Evolutionary conservation across 2,329 filamentous ascomycete genomes (phyloP), one percentile per base, ranked within the genome.

Genomic region (Aureobasidium sp.): DNA sequence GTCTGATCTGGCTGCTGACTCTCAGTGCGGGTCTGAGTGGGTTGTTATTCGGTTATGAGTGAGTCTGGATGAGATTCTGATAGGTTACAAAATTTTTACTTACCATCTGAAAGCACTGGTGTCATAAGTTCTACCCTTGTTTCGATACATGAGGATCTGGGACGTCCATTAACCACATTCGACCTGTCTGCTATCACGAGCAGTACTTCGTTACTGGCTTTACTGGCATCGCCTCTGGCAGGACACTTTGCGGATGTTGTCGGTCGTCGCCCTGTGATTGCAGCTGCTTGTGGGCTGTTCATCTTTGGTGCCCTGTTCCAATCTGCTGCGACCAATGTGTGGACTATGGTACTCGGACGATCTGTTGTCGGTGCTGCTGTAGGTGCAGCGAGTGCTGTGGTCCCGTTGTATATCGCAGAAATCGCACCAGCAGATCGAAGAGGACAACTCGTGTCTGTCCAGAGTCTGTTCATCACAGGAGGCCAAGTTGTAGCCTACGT

Each of bases 401-500:
- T 90, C 34, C 92, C 92, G 49, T 74, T 97, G 67, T 81, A 77
- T 58, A 68, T 70, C 57, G 65, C 66, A 6, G 69, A 70, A 58
- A 63, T 70, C 16, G 65, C 68, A 13, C 68, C 68, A 8, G 66
- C 67, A 8, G 64, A 61, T 16, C 84, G 89, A 64, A 80, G 93
- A 60, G 93, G 93, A 14, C 79, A 89, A 44, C 77, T 97, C 44
- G 88, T 97, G 4, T 95, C 91, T 1, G 83, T 94, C 61, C 87
- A 90, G 63, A 85, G 88, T 30, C 77, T 97, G 27, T 91, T 95
- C 67, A 87, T 97, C 61, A 96, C 92, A 0, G 79, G 89, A 11
- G 93, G 93, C 0, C 92, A 97, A 75, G 89, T 96, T 2, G 83
- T 95, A 25, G 92, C 93, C 2, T 97, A 97, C 73, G 72, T 95